These are phyloP conservation scores for Alternaria incomplexa DNA, from an alignment of 2,329 filamentous ascomycete species.

Conservation along the genomic window DNA sequence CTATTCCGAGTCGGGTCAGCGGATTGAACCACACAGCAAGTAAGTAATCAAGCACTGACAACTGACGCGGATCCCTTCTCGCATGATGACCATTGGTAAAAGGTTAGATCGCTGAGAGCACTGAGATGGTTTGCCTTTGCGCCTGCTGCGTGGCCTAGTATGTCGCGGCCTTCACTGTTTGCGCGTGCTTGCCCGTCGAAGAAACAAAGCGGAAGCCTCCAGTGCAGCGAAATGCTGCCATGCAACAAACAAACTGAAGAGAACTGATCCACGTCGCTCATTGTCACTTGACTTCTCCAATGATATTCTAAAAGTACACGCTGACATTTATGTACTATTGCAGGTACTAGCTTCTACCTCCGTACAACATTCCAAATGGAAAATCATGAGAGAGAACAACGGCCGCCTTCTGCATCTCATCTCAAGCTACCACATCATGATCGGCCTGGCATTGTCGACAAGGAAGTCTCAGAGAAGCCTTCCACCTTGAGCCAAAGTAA, in stretches of 20 bases:
- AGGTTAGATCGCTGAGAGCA: conserved; percentile 36
- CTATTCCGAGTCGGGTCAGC: background rate
- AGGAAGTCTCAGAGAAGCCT: background rate
- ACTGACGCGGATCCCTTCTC: background rate
- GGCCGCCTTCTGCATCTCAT: background rate
- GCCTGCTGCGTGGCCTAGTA: background rate
- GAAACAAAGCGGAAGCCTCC: conserved; percentile 30
- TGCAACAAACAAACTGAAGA: conserved; percentile 25
- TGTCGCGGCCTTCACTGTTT: conserved; percentile 5
- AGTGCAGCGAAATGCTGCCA: conserved; percentile 33
- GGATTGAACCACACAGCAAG: background rate
- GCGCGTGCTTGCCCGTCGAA: conserved; percentile 8
- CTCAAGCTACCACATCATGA: background rate
- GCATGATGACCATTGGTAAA: conserved; percentile 43
- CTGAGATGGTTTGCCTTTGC: conserved; percentile 30
- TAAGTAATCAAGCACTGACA: conserved; percentile 2
- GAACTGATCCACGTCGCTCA: conserved; percentile 16
- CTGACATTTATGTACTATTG: conserved; percentile 1
- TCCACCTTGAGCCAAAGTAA: background rate
- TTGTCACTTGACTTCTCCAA: background rate
- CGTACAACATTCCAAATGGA: conserved; percentile 1
- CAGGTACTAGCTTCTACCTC: background rate
- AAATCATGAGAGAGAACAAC: background rate
- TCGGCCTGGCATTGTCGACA: background rate
- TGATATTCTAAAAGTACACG: background rate